Evolutionary conservation across 176 grass and related monocot species (phyloP), one percentile per base, ranked within the genome.

Genomic region (Elaeis guineensis): DNA sequence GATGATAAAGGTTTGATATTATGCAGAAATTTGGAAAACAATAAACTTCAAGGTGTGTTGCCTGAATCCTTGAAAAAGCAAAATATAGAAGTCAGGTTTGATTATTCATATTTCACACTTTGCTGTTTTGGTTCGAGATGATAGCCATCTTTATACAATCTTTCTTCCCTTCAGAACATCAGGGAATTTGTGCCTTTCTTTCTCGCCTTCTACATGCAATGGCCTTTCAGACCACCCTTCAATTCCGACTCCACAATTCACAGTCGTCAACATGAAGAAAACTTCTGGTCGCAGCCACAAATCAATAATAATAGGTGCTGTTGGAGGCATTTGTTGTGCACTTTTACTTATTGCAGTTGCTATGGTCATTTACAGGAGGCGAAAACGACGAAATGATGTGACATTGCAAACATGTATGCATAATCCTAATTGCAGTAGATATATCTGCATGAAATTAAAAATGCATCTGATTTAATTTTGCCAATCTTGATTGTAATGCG

Each of bases 1-100:
- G 35, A 44, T 44, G 35, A 12, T 12, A 12, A 14, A 44, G 8
- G 9, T 44, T 44, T 44, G 35, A 44, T 12, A 44, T 44, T n/a
- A 64, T 64, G 57, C 50, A 78, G 75, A 55, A 78, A 78, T 35
- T 71, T 78, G 75, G 66, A 70, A 58, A 71, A 78, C 49, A 78
- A 78, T 51, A 71, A 64, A 17, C 75, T 78, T 49, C 58, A 71
- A 49, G 75, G 75, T 48, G 59, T 57, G 50, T 57, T 78, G 55
- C 66, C 75, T 71, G 18, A 4, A 32, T 78, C 75, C 25, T 78
- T 78, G 64, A 66, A 58, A 25, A 78, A 70, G 58, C 52, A 53
- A 70, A 71, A 25, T 25, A 64, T 78, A 51, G 57, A 64, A 71
- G 32, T 78, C 26, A 78, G 66, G 66, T 78, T 44, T 44, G 35